A percentile compares a stretch with the other conserved stretches of the same genome.
These are phyloP conservation scores for Poronia punctata DNA, from an alignment of 495 filamentous ascomycete species.

Conservation along the genomic window DNA sequence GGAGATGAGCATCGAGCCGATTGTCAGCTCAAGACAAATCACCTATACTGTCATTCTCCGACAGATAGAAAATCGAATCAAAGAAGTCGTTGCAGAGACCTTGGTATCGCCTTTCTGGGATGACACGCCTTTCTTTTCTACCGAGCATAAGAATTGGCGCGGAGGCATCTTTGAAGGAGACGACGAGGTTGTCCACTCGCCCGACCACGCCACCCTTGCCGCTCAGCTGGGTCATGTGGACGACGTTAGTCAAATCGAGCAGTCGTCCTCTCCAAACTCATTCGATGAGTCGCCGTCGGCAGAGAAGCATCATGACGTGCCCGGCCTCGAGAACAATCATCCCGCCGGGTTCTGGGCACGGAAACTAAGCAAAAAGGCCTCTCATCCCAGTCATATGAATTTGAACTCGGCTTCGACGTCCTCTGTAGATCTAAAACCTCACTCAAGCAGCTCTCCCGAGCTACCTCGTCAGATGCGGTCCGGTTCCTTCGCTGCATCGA, in stretches of 20 bases:
- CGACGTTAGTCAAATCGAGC: slow-evolving; percentile 38
- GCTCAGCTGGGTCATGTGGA: slow-evolving; percentile 54
- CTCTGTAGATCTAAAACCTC: slow-evolving; percentile 30
- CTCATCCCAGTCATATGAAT: slow-evolving; percentile 10
- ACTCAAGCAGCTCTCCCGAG: slow-evolving; percentile 15
- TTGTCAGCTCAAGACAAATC: slow-evolving; percentile 91
- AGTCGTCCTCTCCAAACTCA: slow-evolving; percentile 16
- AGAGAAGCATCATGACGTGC: slow-evolving; percentile 56
- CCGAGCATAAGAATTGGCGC: slow-evolving; percentile 64
- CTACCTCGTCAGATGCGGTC: slow-evolving; percentile 35
- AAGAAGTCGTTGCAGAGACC: slow-evolving; percentile 87
- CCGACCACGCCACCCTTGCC: slow-evolving; percentile 37
- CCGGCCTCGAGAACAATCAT: slow-evolving; percentile 23
- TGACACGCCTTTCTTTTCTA: slow-evolving; percentile 83
- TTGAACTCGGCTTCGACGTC: slow-evolving; percentile 30
- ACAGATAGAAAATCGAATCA: slow-evolving; percentile 88
- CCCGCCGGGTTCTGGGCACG: slow-evolving; percentile 34
- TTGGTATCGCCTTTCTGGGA: slow-evolving; percentile 95
- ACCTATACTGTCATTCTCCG: slow-evolving; percentile 87
- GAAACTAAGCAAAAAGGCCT: slow-evolving; percentile 29
- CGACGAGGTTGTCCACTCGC: slow-evolving; percentile 24
- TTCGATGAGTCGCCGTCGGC: slow-evolving; percentile 37
- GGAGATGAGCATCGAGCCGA: slow-evolving; percentile 85
- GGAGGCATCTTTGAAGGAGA: slow-evolving; percentile 84
- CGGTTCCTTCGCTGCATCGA: slow-evolving; percentile 48